phyloP scores from a whole-genome alignment of 176 grass and related monocot species.

The Pontederia crassipes region DNA sequence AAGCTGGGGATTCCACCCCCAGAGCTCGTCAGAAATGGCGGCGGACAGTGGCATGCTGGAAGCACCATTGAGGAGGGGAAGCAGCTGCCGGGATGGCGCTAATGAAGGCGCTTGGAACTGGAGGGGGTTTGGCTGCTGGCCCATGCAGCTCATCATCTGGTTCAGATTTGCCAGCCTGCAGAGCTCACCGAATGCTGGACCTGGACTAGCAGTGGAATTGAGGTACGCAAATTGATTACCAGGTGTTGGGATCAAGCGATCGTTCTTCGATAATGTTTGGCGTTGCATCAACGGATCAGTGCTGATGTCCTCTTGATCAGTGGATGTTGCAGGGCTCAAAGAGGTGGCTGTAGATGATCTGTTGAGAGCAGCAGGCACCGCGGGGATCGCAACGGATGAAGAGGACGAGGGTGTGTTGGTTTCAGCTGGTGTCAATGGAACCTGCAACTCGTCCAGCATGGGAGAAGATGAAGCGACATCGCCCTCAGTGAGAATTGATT shows the following conservation, averaged over 20 bases:
- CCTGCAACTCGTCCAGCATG: no score
- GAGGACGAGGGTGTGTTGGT: background rate
- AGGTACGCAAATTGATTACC: background rate
- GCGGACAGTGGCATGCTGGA: constrained; percentile 41
- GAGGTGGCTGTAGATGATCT: constrained; percentile 21
- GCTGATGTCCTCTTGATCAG: constrained; percentile 12
- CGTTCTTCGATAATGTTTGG: constrained; percentile 7
- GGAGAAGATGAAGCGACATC: no score
- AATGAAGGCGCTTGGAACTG: no score
- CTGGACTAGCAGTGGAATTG: constrained; percentile 25
- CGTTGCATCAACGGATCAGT: constrained; percentile 23
- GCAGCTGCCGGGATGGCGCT: background rate
- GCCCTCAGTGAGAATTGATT: no score
- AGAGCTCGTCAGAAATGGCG: constrained; percentile 74
- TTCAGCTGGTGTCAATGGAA: no score
- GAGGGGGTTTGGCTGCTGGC: constrained; percentile 2
- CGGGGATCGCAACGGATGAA: background rate
- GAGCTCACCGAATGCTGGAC: constrained; percentile 58
- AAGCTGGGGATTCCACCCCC: constrained; percentile 63
- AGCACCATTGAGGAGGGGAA: constrained; percentile 5
- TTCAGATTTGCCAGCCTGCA: constrained; percentile 46
- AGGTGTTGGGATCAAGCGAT: constrained; percentile 19
- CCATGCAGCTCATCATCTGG: constrained; percentile 28
- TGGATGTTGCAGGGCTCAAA: constrained; percentile 14
- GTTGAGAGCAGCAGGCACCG: constrained; percentile 2